phyloP scores from a whole-genome alignment of 257 asterid species.

The Nicotiana attenuata region DNA sequence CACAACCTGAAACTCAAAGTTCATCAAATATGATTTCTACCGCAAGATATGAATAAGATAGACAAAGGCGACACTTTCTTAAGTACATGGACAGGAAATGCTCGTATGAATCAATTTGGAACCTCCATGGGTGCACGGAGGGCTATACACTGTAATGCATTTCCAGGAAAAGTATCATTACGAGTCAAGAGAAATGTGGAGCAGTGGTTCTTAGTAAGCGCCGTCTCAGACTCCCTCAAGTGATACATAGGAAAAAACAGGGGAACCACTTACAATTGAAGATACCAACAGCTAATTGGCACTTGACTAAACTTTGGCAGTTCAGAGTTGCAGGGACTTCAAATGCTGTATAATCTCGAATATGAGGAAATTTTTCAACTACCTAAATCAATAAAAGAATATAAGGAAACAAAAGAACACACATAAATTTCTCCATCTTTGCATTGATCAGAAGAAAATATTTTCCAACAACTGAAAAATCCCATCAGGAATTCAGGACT shows the following conservation, averaged over 20 bases:
- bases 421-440: not conserved
- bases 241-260: not conserved
- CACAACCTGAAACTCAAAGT: not conserved
- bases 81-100: not conserved
- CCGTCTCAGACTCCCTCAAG: not conserved
- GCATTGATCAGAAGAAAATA: not conserved
- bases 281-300: constrained; percentile 72
- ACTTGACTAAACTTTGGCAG: constrained; percentile 46
- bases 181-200: not conserved
- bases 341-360: constrained; percentile 50
- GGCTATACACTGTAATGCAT: not conserved
- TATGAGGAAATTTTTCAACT: constrained; percentile 71
- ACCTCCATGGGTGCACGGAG: not conserved
- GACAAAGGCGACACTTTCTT: not conserved
- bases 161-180: not conserved
- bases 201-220: not conserved
- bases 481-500: not conserved
- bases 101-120: not conserved
- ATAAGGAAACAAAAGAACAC: not conserved
- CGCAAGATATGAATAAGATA: not conserved
- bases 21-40: not conserved
- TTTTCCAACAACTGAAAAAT: not conserved
- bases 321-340: constrained; percentile 51
- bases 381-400: constrained; percentile 42
- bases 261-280: constrained; percentile 49